phyloP scores from a whole-genome alignment of 2,329 filamentous ascomycete species.

The Rutstroemia sp. region DNA sequence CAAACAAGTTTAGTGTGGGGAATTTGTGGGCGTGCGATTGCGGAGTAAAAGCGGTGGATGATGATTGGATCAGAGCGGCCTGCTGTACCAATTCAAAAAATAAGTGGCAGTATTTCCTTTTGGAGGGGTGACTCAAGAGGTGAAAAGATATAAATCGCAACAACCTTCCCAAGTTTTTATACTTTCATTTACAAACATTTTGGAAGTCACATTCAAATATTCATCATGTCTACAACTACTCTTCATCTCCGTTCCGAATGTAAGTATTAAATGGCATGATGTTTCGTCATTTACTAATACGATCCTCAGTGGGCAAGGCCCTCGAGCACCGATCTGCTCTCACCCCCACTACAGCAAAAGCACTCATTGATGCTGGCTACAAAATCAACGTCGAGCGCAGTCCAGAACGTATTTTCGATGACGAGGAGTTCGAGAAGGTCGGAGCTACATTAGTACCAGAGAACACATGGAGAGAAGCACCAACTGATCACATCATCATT shows the following conservation, averaged over 20 bases:
- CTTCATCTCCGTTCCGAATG: slow-evolving; percentile 35
- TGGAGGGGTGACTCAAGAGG: not conserved
- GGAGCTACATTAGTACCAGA: slow-evolving; percentile 60
- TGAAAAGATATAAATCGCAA: not conserved
- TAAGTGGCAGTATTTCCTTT: too few species aligned
- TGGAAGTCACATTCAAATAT: slow-evolving; percentile 19
- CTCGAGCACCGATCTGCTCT: slow-evolving; percentile 35
- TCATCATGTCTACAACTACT: slow-evolving; percentile 27
- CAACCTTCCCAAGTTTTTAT: not conserved
- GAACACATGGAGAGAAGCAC: slow-evolving; percentile 60
- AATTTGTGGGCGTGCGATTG: not conserved
- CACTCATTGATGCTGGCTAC: slow-evolving; percentile 62
- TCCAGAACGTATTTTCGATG: slow-evolving; percentile 58
- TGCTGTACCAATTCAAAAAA: too few species aligned
- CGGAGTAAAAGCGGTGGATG: not conserved
- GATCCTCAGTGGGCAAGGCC: slow-evolving; percentile 31
- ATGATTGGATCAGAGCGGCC: not conserved
- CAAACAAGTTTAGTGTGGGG: not conserved
- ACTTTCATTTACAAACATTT: not conserved
- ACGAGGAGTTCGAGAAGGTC: slow-evolving; percentile 52
- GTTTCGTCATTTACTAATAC: slow-evolving; percentile 23
- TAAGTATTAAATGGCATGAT: slow-evolving; percentile 23
- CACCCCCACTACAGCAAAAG: slow-evolving; percentile 41
- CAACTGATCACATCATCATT: slow-evolving; percentile 61
- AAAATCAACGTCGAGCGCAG: slow-evolving; percentile 60